Percentiles rank a stretch among this genome's conserved stretches.
Conservation (phyloP, 352 stramenopile genomes). For the Globisporangium apiculatum region DNA sequence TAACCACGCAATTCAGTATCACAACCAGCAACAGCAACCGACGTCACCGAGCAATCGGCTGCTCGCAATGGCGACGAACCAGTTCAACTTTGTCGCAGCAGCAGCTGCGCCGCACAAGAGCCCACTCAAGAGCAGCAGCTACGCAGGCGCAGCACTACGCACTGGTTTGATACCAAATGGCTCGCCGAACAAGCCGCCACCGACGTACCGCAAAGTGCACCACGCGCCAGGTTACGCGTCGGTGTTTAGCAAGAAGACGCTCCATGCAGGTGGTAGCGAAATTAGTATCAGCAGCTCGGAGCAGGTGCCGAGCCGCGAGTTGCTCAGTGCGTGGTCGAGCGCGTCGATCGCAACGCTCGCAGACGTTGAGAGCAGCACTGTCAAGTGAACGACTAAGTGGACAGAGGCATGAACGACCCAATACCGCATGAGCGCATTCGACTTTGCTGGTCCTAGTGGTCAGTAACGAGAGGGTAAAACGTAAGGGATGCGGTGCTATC, state of each 20-base stretch:
- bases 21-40: neutral
- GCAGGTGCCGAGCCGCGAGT: conserved; percentile 1
- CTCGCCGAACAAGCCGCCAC: neutral
- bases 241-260: conserved; percentile 1
- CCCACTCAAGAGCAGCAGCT: conserved; percentile 6
- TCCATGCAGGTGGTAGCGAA: neutral
- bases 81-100: conserved; percentile 29
- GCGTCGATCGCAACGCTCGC: conserved; percentile 9
- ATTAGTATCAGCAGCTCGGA: neutral
- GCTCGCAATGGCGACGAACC: conserved; percentile 29
- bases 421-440: neutral
- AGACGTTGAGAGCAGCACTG: neutral
- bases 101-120: neutral
- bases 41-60: conserved; percentile 17
- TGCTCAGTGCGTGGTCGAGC: conserved; percentile 10
- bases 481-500: neutral
- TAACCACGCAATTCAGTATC: conserved; percentile 1
- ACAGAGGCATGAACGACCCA: neutral
- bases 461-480: too few species aligned
- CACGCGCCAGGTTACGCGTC: conserved; percentile 8
- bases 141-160: too few species aligned
- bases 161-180: too few species aligned
- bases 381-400: neutral
- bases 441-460: too few species aligned
- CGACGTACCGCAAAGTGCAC: neutral